A percentile compares a stretch with the other conserved stretches of the same genome.
These are phyloP conservation scores for Paramecium caudatum DNA, from an alignment of 73 alveolate species.

Conservation along the genomic window DNA sequence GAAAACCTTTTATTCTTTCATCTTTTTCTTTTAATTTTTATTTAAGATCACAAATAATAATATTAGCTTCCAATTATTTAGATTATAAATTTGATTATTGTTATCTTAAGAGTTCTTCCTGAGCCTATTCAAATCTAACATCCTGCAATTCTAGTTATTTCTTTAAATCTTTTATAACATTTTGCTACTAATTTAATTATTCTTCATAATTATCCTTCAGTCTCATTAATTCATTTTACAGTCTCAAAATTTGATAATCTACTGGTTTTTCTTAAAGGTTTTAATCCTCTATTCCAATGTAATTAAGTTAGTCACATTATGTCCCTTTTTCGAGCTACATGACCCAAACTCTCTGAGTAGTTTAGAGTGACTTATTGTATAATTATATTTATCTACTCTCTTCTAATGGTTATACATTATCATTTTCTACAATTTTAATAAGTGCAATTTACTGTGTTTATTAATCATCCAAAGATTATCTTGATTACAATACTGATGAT, in stretches of 20 bases:
- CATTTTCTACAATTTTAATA: not conserved
- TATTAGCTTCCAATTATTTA: not conserved
- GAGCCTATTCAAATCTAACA: not conserved
- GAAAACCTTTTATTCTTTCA: not conserved
- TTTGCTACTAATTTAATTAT: not conserved
- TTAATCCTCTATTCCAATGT: no score
- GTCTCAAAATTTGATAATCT: not conserved
- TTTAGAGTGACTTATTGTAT: not conserved
- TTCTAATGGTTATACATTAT: no score
- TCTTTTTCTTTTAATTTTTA: not conserved
- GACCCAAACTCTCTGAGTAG: not conserved
- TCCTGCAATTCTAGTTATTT: not conserved
- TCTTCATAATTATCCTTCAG: not conserved
- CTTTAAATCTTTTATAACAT: not conserved
- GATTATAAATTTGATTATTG: not conserved
- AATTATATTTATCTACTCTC: no score
- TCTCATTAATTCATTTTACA: not conserved
- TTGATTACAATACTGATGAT: not conserved
- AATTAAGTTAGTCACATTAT: slow-evolving; percentile 24
- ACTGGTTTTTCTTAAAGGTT: no score
- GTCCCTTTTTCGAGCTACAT: not conserved
- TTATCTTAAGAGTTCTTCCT: not conserved
- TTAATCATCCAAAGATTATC: not conserved
- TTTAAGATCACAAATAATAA: not conserved
- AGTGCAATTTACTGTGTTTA: not conserved